These are phyloP conservation scores for Umbelopsis sp. DNA, from an alignment of 192 early-diverging fungal genomes.

Conservation along the genomic window DNA sequence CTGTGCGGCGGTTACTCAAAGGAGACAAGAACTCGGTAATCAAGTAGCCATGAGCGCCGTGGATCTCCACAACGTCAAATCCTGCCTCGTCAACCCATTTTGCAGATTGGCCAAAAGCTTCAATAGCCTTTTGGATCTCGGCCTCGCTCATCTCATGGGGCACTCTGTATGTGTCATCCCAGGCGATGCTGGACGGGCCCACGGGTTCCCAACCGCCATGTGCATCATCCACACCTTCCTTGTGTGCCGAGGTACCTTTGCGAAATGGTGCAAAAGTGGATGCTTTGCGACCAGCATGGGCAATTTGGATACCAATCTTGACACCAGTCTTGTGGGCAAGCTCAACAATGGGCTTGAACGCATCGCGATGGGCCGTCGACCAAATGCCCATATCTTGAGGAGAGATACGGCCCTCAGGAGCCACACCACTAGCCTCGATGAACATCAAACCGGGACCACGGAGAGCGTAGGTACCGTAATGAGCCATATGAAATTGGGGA, in stretches of 20 bases:
- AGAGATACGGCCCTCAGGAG: conserved; percentile 76
- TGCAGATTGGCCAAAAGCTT: conserved; percentile 51
- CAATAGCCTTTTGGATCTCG: background rate
- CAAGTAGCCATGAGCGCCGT: conserved; percentile 90
- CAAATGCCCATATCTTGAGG: conserved; percentile 82
- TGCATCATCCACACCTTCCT: conserved; percentile 21
- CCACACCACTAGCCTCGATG: conserved; percentile 77
- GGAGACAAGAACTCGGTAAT: conserved; percentile 80
- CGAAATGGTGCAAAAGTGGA: conserved; percentile 25
- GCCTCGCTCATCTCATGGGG: conserved; percentile 24
- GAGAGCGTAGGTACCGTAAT: conserved; percentile 70
- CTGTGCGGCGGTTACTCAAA: conserved; percentile 83
- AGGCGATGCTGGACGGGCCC: conserved; percentile 61
- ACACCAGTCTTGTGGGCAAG: conserved; percentile 65
- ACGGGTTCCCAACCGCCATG: conserved; percentile 77
- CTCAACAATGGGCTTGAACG: conserved; percentile 60
- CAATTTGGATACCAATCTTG: conserved; percentile 74
- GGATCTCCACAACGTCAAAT: conserved; percentile 87
- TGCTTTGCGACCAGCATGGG: conserved; percentile 82
- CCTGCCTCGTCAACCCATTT: conserved; percentile 72
- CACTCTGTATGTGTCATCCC: conserved; percentile 36
- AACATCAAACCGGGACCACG: conserved; percentile 81
- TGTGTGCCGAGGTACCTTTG: background rate
- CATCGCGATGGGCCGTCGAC: conserved; percentile 75
- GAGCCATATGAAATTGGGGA: conserved; percentile 58